Conservation (phyloP, 2,329 filamentous ascomycete species). For the Nigrospora oryzae region DNA sequence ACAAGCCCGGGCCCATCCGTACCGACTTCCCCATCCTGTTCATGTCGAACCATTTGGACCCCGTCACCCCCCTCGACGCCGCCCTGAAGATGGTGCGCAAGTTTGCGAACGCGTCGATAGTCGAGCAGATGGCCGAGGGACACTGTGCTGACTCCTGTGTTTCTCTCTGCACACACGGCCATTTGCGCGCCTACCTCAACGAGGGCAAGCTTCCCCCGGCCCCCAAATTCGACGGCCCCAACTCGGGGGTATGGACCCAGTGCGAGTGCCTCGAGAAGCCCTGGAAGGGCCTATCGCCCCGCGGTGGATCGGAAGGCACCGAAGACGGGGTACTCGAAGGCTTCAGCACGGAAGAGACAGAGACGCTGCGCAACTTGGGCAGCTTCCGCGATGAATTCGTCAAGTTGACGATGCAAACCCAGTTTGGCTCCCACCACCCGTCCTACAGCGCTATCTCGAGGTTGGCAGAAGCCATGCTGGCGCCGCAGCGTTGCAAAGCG, state of each 20-base stretch:
- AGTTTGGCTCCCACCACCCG: too few relatives aligned
- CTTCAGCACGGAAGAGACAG: too few relatives aligned
- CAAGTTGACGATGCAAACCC: too few relatives aligned
- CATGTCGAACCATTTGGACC: conserved; percentile 47
- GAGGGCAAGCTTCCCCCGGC: conserved; percentile 23
- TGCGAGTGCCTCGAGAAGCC: conserved; percentile 18
- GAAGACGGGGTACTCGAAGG: too few relatives aligned
- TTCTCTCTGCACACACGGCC: conserved; percentile 25
- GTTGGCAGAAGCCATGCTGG: too few relatives aligned
- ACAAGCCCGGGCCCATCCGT: conserved; percentile 22
- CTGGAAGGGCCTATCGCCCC: conserved; percentile 8
- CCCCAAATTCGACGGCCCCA: conserved; percentile 11
- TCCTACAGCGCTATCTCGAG: too few relatives aligned
- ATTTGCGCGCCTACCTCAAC: conserved; percentile 24
- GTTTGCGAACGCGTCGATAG: conserved; percentile 25
- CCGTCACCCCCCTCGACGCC: conserved; percentile 46
- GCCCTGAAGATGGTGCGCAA: conserved; percentile 30
- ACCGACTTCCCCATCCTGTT: conserved; percentile 48
- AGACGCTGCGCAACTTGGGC: too few relatives aligned
- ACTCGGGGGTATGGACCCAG: conserved; percentile 13
- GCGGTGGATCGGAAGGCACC: too few relatives aligned
- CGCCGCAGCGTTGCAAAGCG: too few relatives aligned
- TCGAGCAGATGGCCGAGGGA: conserved; percentile 26
- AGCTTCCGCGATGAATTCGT: too few relatives aligned
- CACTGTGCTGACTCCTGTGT: conserved; percentile 25